Evolutionary conservation across 495 filamentous ascomycete genomes (phyloP), one percentile per base, ranked within the genome.

Genomic region (Gamarada debralockiae): DNA sequence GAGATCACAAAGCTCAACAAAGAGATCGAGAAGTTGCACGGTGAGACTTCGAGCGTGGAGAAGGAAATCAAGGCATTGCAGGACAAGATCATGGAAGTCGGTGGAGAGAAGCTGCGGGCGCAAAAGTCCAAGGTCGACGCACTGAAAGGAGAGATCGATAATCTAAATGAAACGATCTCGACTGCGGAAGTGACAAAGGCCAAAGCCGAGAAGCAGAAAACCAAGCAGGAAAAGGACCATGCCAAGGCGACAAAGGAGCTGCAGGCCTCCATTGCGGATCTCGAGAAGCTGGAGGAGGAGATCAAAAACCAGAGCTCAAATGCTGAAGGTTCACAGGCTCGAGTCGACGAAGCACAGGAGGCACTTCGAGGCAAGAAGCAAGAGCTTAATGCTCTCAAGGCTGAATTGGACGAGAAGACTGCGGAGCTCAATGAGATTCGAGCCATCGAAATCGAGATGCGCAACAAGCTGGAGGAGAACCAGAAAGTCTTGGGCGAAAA

Each of bases 51-150:
- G 14, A 89, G 83, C 23, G 83, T 96, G 18, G 95, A 98, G 60
- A 82, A 85, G 34, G 93, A 96, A 66, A 96, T 98, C 58, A 89
- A 93, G 68, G 74, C 72, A 1, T 76, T 98, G 17, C 92, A 97
- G 66, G 85, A 89, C 73, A 95, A 93, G 74, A 97, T 98, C 61
- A 97, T 97, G 92, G 86, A 96, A 69, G 84, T 95, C 49, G 93
- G 93, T 54, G 93, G 93, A 70, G 91, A 97, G 39, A 86, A 87
- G 65, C 82, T 98, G 9, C 83, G 93, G 40, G 80, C 84, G 21
- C 92, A 97, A 64, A 92, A 93, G 60, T 85, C 88, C 25, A 96
- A 87, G 70, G 92, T 98, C n/a, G 93, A 97, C 67, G 82, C 86
- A 21, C 70, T 91, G 45, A 93, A 91, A 65, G 88, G 92, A 64